These are phyloP conservation scores for Shiraia sp. DNA, from an alignment of 2,329 filamentous ascomycete species.

Conservation along the genomic window DNA sequence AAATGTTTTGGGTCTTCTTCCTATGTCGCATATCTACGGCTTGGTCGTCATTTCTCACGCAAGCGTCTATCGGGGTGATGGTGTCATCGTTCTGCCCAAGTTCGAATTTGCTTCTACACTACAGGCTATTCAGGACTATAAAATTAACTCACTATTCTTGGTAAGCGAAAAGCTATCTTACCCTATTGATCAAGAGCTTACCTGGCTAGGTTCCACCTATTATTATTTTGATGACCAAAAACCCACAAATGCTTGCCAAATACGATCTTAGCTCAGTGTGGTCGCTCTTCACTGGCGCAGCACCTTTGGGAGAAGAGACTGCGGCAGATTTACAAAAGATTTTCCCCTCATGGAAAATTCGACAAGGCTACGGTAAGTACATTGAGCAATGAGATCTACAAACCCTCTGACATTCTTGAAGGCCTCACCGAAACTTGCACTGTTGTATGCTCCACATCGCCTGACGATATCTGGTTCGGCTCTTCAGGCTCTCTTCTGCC, in stretches of 20 bases:
- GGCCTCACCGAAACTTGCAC: constrained; percentile 78
- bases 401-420: constrained; percentile 28
- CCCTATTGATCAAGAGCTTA: constrained; percentile 7
- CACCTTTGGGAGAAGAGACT: constrained; percentile 75
- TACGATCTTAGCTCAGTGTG: constrained; percentile 69
- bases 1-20: constrained; percentile 69
- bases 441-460: constrained; percentile 64
- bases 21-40: constrained; percentile 81
- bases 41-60: constrained; percentile 71
- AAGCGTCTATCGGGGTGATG: constrained; percentile 71
- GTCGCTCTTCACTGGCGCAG: constrained; percentile 67
- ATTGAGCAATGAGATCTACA: background rate
- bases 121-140: constrained; percentile 67
- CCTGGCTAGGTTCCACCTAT: constrained; percentile 73
- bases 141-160: constrained; percentile 68
- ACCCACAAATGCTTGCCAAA: constrained; percentile 59
- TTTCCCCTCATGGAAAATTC: constrained; percentile 67
- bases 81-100: constrained; percentile 71
- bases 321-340: constrained; percentile 64
- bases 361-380: constrained; percentile 70
- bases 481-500: constrained; percentile 73
- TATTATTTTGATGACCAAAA: constrained; percentile 74
- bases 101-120: constrained; percentile 74
- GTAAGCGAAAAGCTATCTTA: constrained; percentile 48
- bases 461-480: constrained; percentile 68